Evolutionary conservation across 139 green algal species (phyloP), one percentile per base, ranked within the genome.

Genomic region (Desmodesmus armatus): DNA sequence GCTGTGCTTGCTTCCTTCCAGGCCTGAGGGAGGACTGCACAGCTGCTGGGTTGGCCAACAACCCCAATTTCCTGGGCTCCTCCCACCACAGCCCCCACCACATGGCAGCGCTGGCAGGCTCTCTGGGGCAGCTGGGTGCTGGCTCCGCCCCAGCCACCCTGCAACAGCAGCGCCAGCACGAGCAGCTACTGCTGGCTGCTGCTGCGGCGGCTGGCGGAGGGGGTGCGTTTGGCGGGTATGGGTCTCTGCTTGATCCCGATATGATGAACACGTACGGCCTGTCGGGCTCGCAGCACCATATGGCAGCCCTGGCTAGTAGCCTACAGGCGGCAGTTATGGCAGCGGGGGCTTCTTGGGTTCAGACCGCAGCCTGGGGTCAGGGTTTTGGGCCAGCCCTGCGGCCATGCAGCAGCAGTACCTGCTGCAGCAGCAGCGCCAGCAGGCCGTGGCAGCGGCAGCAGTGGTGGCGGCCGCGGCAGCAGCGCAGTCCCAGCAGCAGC

Each of bases 401-500:
- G 63, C 63, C 29, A 23, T n/a, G 21, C 11, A 17, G 72, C 72
- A 73, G 40, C 65, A 78, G 43, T 43, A 78, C 29, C 41, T 33
- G 55, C 62, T 53, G 23, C 79, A 29, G 5, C 15, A 27, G 79
- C 78, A 77, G 78, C 78, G 41, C n/a, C 40, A 47, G 78, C 80
- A 33, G 47, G 37, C n/a, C 39, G n/a, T 27, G 51, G 55, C 37
- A 69, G 13, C 31, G 39, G 13, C 27, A 15, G 17, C 66, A 74
- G 41, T 37, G 60, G 23, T 21, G 41, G 11, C 41, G 23, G 17
- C 77, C 49, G 35, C 53, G 60, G 55, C 77, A 74, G 77, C 76
- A 83, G 53, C n/a, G n/a, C n/a, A n/a, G n/a, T n/a, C n/a, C n/a
- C 76, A 83, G 76, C 76, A 83, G 55, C 55, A 73, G 55, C 53